Evolutionary conservation across 164 flowering plant genomes (phyloP), one percentile per base, ranked within the genome.

Genomic region (Berberis thunbergii): DNA sequence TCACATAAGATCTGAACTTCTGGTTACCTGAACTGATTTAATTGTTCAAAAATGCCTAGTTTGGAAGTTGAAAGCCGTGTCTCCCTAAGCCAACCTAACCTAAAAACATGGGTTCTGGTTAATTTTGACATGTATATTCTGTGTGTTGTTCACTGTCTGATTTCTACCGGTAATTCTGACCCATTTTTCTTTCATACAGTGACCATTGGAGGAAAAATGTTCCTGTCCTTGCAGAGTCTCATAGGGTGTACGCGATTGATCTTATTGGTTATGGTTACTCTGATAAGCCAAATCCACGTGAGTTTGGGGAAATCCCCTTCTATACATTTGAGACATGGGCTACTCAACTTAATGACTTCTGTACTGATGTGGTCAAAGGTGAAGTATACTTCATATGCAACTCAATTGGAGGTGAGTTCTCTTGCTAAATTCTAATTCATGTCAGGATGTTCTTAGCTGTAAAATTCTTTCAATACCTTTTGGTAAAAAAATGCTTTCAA

Each of bases 261-360:
- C 93, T 92, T 54, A 81, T 93, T 78, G 98, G 98, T 64, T 93
- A 93, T 73, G 98, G 98, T 67, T 88, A 88, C 78, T 90, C 98
- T 2, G 94, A 84, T 80, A 93, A 93, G 73, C 98, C 98, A 60
- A 84, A 88, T 75, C 97, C 97, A 60, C 78, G 80, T 62, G 80
- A 80, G n/a, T 80, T 91, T 74, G 82, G 73, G 65, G 75, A n/a
- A 52, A 62, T 69, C n/a, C 57, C 74, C 43, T 88, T 88, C 58
- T 93, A 93, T 68, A 86, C 97, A 42, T 93, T 93, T 72, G 97
- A 93, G 73, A 93, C 98, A 68, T 93, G 98, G 98, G 97, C 77
- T 38, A 46, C 75, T 49, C 98, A 86, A 69, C 64, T 93, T 59
- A 90, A 86, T 76, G 94, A 93, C 11, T 93, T 90, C 67, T 88